A percentile compares a stretch with the other conserved stretches of the same genome.
Conservation (phyloP, 2,329 filamentous ascomycete species). For the Paecilomyces sp. region DNA sequence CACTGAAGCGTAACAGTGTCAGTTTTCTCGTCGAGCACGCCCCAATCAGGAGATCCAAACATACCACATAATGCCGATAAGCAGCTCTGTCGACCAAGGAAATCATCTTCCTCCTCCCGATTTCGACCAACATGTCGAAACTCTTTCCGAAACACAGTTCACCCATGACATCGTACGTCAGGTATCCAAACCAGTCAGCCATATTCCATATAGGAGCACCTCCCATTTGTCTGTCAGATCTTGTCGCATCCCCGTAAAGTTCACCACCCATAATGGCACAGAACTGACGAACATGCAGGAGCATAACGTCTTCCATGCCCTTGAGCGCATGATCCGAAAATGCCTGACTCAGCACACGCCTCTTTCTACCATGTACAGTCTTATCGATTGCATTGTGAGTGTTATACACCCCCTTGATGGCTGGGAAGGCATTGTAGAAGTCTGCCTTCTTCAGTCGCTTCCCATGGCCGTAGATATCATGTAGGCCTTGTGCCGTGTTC, state of each 20-base stretch:
- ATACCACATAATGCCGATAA: constrained; percentile 60
- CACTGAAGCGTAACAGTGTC: constrained; percentile 40
- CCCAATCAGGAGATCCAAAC: constrained; percentile 18
- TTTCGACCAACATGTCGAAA: constrained; percentile 42
- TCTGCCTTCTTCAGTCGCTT: constrained; percentile 51
- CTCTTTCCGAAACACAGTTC: constrained; percentile 46
- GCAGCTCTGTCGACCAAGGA: constrained; percentile 61
- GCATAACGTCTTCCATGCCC: constrained; percentile 61
- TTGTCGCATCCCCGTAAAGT: constrained; percentile 8
- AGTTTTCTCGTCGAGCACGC: constrained; percentile 1
- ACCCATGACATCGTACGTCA: constrained; percentile 47
- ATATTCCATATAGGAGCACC: constrained; percentile 23
- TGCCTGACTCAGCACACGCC: constrained; percentile 63
- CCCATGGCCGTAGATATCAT: constrained; percentile 35
- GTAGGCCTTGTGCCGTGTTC: constrained; percentile 58
- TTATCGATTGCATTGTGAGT: constrained; percentile 68
- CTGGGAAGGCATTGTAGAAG: constrained; percentile 67
- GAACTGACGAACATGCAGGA: constrained; percentile 60
- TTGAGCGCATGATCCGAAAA: constrained; percentile 62
- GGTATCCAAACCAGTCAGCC: constrained; percentile 33
- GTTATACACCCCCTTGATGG: constrained; percentile 57
- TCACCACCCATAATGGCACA: constrained; percentile 35
- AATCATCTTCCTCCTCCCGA: constrained; percentile 54
- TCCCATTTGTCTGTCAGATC: constrained; percentile 9
- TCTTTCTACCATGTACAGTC: constrained; percentile 61